Evolutionary conservation across 106 monocot genomes (phyloP).

Genomic region (Dendrobium nobile): DNA sequence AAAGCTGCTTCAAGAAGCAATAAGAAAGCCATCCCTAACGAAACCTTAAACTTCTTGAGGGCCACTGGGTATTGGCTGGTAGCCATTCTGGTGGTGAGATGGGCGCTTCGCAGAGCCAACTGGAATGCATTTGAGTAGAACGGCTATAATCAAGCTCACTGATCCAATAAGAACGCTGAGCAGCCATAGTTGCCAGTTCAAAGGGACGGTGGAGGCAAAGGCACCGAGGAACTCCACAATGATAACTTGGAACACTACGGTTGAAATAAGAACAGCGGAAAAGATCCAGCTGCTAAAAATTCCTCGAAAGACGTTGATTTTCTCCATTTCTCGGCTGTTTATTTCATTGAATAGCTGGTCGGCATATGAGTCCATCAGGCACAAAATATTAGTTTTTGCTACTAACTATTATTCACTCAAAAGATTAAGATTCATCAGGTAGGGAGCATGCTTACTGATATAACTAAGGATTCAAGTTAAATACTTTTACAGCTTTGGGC

Average conservation of each 20-base stretch:
- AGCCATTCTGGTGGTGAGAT: constrained; percentile 24
- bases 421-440: too few species aligned
- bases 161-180: constrained; percentile 57
- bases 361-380: neutral
- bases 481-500: too few species aligned
- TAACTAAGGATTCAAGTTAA: too few species aligned
- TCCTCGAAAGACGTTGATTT: constrained; percentile 70
- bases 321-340: constrained; percentile 90
- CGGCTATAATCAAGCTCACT: constrained; percentile 58
- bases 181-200: constrained; percentile 73
- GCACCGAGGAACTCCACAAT: constrained; percentile 73
- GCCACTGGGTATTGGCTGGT: constrained; percentile 54
- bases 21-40: too few species aligned
- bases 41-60: constrained; percentile 46
- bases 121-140: constrained; percentile 72
- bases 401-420: too few species aligned
- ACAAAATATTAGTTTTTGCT: neutral
- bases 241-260: constrained; percentile 66
- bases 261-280: constrained; percentile 36
- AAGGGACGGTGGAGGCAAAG: constrained; percentile 74
- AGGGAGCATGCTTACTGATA: too few species aligned
- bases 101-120: constrained; percentile 20
- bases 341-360: constrained; percentile 89
- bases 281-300: constrained; percentile 80
- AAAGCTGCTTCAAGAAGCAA: too few species aligned